Evolutionary conservation across 2,329 filamentous ascomycete genomes (phyloP), one percentile per base, ranked within the genome.

Genomic region (Cladophialophora chaetospira): DNA sequence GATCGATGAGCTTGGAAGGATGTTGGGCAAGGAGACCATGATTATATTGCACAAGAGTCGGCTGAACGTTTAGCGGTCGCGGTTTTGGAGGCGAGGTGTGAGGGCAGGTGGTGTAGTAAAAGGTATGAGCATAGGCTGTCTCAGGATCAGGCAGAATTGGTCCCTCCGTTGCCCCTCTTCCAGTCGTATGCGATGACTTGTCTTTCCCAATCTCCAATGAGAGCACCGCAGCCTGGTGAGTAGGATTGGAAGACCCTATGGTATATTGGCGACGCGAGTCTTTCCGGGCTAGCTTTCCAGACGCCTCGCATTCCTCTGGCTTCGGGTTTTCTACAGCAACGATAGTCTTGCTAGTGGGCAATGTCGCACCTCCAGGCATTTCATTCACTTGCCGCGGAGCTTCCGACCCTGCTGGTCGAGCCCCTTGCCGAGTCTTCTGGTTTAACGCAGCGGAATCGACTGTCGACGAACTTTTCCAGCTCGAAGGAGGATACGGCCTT

Each of bases 1-100:
- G 40, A 9, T 2, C 38, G 19, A 35, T 52, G 6, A 61, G 45
- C 26, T 58, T 36, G 6, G 19, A 45, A 10, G 61, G 57, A 8
- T 43, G 53, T n/a, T 47, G 57, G 10, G 46, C 43, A 15, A 63
- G 49, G 2, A 61, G 52, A 15, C 44, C 38, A 6, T 60, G 25
- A 17, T 49, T 29, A 29, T 57, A 58, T 23, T 23, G 28, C 6
- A 48, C 58, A 4, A 45, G 28, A 21, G 19, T 46, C 15, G 63
- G 61, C 25, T 62, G 56, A 2, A 54, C 54, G 40, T 66, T 62
- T n/a, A 66, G 58, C 6, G 63, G 63, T 11, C 60, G 53, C 4
- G 57, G 58, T 17, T 46, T 42, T 1, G 63, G 63, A n/a, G 63
- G 63, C 6, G 51, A 61, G 2, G 58, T 55, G 44, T 64, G 62